Conservation (phyloP, 306 rosid genomes). For the Castanea sativa region DNA sequence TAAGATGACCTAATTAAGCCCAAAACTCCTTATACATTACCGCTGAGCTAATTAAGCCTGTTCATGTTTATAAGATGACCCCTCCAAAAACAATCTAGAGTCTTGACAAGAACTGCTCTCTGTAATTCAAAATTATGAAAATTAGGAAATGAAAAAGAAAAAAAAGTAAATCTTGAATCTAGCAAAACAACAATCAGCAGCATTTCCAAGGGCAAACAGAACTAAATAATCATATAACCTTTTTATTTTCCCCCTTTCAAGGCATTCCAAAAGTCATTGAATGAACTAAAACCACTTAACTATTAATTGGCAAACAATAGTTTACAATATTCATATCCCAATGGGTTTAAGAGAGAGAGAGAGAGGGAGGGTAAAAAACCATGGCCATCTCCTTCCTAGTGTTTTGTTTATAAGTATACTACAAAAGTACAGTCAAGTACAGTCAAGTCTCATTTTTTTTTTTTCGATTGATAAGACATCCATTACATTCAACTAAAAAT, state of each 20-base stretch:
- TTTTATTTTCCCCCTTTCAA: constrained; percentile 7
- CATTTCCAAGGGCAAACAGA: constrained; percentile 12
- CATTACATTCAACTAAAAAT: neutral
- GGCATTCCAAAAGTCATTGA: neutral
- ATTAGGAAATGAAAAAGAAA: constrained; percentile 3
- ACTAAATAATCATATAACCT: neutral
- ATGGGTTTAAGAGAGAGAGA: neutral
- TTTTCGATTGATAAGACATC: neutral
- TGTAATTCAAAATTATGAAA: constrained; percentile 27
- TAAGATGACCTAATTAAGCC: neutral
- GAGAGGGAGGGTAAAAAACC: too few species aligned
- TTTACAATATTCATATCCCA: neutral
- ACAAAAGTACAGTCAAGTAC: too few species aligned
- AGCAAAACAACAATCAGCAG: constrained; percentile 13
- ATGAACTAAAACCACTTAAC: constrained; percentile 4
- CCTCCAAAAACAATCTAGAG: constrained; percentile 93
- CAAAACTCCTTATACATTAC: constrained; percentile 28
- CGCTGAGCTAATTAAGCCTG: constrained; percentile 74
- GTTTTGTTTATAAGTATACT: neutral
- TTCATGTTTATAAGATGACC: constrained; percentile 97
- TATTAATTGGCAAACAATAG: constrained; percentile 13
- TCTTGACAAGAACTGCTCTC: constrained; percentile 93
- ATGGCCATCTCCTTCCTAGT: neutral
- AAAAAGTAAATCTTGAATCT: neutral
- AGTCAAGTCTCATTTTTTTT: neutral